These are phyloP conservation scores for Phaeolepiota aurea DNA, from an alignment of 768 basidiomycete genomes.

Conservation along the genomic window DNA sequence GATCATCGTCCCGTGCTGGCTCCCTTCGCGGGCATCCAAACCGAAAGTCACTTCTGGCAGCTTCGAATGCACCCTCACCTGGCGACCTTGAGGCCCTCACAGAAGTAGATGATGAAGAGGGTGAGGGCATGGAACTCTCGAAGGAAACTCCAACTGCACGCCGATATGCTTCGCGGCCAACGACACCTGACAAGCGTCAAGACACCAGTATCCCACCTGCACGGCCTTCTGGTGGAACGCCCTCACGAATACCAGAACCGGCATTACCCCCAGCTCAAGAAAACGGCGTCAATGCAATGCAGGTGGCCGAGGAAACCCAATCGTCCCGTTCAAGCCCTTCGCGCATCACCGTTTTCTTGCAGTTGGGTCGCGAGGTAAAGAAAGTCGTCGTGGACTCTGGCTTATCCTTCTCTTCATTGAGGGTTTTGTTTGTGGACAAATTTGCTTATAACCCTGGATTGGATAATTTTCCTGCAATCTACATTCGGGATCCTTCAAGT, in stretches of 20 bases:
- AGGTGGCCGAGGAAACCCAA: neutral
- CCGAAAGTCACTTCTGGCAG: slow-evolving; percentile 55
- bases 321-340: slow-evolving; percentile 8
- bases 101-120: slow-evolving; percentile 62
- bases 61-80: slow-evolving; percentile 52
- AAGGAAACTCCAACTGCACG: slow-evolving; percentile 16
- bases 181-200: slow-evolving; percentile 28
- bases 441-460: slow-evolving; percentile 91
- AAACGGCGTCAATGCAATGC: neutral
- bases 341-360: slow-evolving; percentile 73
- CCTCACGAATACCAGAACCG: slow-evolving; percentile 31
- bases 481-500: slow-evolving; percentile 86
- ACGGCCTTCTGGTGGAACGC: slow-evolving; percentile 40
- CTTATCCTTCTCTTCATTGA: slow-evolving; percentile 63
- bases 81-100: slow-evolving; percentile 69
- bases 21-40: slow-evolving; percentile 45
- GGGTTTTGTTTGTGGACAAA: slow-evolving; percentile 88
- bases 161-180: slow-evolving; percentile 20
- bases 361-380: slow-evolving; percentile 86
- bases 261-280: slow-evolving; percentile 2
- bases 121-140: slow-evolving; percentile 12
- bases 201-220: slow-evolving; percentile 25
- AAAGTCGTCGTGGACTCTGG: slow-evolving; percentile 68
- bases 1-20: slow-evolving; percentile 35
- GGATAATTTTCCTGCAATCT: slow-evolving; percentile 93